A percentile compares a stretch with the other conserved stretches of the same genome.
phyloP scores from a whole-genome alignment of 768 basidiomycete species.

The Panellus pusillus region DNA sequence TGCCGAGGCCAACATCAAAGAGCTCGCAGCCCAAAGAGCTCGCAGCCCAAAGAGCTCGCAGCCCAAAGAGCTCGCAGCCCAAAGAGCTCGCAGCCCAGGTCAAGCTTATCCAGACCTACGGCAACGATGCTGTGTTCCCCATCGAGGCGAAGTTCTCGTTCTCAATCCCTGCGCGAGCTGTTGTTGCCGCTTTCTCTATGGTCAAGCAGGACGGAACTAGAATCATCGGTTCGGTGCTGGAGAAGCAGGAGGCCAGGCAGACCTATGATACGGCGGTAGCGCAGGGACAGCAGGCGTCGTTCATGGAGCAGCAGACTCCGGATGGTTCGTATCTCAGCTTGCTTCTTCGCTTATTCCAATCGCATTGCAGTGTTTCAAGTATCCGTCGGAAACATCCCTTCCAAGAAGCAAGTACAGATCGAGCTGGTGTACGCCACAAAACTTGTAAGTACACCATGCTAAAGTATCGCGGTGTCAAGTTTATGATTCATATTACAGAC shows the following conservation, averaged over 20 bases:
- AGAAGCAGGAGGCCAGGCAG: conserved; percentile 16
- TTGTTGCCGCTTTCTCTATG: conserved; percentile 8
- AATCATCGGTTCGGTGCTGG: conserved; percentile 15
- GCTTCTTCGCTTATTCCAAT: not conserved
- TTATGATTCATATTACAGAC: not conserved
- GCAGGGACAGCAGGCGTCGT: conserved; percentile 9
- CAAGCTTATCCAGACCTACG: conserved; percentile 18
- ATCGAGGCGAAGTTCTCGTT: conserved; percentile 20
- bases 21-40: conserved; percentile 5
- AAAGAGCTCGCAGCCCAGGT: conserved; percentile 19
- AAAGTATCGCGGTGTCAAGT: too few relatives aligned
- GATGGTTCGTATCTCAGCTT: conserved; percentile 12
- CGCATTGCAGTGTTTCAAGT: conserved; percentile 17
- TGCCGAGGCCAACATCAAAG: conserved; percentile 14
- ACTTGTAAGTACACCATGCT: not conserved
- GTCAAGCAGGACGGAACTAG: conserved; percentile 17
- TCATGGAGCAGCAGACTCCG: conserved; percentile 15
- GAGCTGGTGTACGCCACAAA: conserved; percentile 14
- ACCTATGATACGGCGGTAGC: conserved; percentile 13
- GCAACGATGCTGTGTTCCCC: conserved; percentile 2
- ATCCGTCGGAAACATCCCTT: conserved; percentile 10
- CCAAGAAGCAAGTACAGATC: conserved; percentile 4
- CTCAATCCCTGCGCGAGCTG: conserved; percentile 18
- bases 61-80: too few relatives aligned
- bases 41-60: too few relatives aligned